Percentiles rank a stretch among this genome's conserved stretches.
These are phyloP conservation scores for Neurospora pannonica DNA, from an alignment of 495 filamentous ascomycete species.

Conservation along the genomic window DNA sequence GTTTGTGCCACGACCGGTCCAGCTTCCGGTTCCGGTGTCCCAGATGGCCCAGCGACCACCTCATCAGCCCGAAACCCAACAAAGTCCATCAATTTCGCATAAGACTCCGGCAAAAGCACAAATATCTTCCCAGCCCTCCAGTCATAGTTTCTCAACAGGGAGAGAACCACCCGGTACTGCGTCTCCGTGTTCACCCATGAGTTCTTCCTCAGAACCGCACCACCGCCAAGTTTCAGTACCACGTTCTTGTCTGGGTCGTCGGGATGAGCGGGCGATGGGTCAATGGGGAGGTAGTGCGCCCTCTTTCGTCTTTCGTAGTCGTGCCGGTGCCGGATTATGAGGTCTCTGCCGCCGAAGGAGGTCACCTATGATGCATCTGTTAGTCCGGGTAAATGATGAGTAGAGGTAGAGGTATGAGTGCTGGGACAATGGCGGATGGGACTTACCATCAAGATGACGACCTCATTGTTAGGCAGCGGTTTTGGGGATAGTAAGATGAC, in stretches of 20 bases:
- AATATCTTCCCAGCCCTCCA: not conserved
- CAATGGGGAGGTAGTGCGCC: not conserved
- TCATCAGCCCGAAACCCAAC: not conserved
- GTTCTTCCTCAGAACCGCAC: not conserved
- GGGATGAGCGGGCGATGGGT: not conserved
- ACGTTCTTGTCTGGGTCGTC: not conserved
- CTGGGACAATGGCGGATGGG: not conserved
- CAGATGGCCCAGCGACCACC: not conserved
- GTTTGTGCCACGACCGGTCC: not conserved
- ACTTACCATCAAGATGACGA: not conserved
- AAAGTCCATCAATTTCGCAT: not conserved
- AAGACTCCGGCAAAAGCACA: not conserved
- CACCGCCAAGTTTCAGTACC: not conserved
- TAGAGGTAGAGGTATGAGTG: not conserved
- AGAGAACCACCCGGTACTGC: not conserved
- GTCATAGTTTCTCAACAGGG: not conserved
- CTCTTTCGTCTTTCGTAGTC: not conserved
- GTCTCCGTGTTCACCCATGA: not conserved
- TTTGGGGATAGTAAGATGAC: not conserved
- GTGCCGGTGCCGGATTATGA: not conserved
- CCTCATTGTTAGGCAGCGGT: not conserved
- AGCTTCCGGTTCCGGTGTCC: not conserved
- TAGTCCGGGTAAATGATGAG: not conserved
- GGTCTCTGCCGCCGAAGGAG: not conserved
- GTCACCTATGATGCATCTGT: not conserved